Percentiles rank a stretch among this genome's conserved stretches.
Evolutionary conservation across 1,284 basidiomycete genomes (phyloP).

Genomic region (Apiotrichum laibachii): DNA sequence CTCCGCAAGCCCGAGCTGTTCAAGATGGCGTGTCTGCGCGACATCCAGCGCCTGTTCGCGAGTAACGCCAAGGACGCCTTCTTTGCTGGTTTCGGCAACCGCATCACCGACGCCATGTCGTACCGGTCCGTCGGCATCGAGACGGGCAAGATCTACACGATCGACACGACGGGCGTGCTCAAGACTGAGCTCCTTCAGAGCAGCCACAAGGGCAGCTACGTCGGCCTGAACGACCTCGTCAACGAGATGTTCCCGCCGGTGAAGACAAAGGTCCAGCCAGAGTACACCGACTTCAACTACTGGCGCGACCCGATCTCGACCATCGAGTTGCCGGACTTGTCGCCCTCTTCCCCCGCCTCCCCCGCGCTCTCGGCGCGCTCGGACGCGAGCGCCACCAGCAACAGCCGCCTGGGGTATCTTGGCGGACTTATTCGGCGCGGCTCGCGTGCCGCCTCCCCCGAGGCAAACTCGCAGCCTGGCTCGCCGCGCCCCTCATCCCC

Average conservation of each 20-base stretch:
- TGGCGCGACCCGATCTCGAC: conserved; percentile 82
- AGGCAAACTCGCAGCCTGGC: conserved; percentile 20
- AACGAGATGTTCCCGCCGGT: conserved; percentile 99
- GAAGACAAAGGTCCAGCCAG: conserved; percentile 76
- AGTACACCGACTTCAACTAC: conserved; percentile 96
- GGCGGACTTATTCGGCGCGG: conserved; percentile 60
- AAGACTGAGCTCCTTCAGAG: conserved; percentile 95
- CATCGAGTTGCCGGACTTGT: conserved; percentile 80
- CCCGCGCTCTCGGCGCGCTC: conserved; percentile 88
- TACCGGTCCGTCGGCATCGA: conserved; percentile 95
- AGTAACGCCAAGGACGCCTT: conserved; percentile 67
- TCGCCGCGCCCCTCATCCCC: conserved; percentile 47
- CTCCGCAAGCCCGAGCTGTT: conserved; percentile 98
- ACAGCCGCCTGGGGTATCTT: conserved; percentile 63
- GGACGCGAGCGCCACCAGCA: conserved; percentile 63
- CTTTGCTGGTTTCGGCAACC: conserved; percentile 97
- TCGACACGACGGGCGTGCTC: conserved; percentile 91
- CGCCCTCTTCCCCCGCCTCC: conserved; percentile 79
- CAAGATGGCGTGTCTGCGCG: conserved; percentile 98
- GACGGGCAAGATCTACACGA: conserved; percentile 94
- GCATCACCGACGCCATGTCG: conserved; percentile 95
- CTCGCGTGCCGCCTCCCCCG: conserved; percentile 36
- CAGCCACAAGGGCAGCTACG: conserved; percentile 78
- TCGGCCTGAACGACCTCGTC: conserved; percentile 84
- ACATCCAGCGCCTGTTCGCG: conserved; percentile 91